Conservation (phyloP, 495 filamentous ascomycete genomes). For the Aeminium ludgeri region DNA sequence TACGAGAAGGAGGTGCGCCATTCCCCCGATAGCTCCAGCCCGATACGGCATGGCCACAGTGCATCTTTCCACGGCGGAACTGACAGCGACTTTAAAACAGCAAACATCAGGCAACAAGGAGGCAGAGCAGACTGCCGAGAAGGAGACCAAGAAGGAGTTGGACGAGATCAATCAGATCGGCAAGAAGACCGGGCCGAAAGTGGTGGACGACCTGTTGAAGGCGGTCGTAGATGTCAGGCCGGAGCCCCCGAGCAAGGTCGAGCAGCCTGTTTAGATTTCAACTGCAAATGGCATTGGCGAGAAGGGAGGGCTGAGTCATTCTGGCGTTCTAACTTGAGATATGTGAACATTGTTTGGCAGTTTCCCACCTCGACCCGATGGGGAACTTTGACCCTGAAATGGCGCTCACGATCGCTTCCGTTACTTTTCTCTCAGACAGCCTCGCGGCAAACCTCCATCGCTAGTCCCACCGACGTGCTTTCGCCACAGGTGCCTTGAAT, state of each 20-base stretch:
- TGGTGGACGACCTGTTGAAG: conserved; percentile 61
- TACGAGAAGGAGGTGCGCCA: conserved; percentile 70
- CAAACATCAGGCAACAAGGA: conserved; percentile 77
- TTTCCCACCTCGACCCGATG: too few relatives aligned
- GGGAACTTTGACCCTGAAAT: too few relatives aligned
- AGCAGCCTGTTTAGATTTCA: not conserved
- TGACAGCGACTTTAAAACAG: conserved; percentile 26
- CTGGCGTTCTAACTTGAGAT: too few relatives aligned
- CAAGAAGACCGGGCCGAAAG: conserved; percentile 57
- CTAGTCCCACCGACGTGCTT: too few relatives aligned
- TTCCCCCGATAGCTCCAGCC: not conserved
- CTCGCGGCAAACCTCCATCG: too few relatives aligned
- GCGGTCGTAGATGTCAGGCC: conserved; percentile 69
- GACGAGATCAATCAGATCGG: conserved; percentile 67
- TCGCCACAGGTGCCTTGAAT: too few relatives aligned
- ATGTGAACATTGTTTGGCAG: too few relatives aligned
- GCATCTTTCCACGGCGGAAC: not conserved
- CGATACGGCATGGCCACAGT: too few relatives aligned
- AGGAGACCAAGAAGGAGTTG: conserved; percentile 65
- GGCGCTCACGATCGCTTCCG: too few relatives aligned
- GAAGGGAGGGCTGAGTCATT: too few relatives aligned
- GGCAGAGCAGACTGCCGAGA: conserved; percentile 69
- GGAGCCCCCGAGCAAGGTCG: conserved; percentile 37
- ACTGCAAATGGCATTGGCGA: too few relatives aligned
- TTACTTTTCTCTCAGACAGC: too few relatives aligned